A percentile compares a stretch with the other conserved stretches of the same genome.
Conservation (phyloP, 1,284 basidiomycete genomes). For the Puccinia novopanici region DNA sequence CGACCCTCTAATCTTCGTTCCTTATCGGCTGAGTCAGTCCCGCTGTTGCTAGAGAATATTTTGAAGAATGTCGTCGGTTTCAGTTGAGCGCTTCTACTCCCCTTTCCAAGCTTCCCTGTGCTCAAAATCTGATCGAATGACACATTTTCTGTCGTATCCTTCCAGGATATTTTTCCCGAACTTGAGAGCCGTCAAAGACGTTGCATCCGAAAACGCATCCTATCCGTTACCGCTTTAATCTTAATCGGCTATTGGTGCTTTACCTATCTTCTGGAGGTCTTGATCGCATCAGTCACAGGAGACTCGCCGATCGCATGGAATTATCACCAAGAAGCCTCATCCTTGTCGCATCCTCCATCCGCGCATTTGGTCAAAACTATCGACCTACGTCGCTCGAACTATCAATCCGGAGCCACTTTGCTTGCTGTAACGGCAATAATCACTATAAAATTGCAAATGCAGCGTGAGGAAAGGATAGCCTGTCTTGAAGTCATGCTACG, state of each 20-base stretch:
- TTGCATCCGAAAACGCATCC: not conserved
- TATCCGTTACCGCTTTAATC: not conserved
- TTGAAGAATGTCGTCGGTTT: no score
- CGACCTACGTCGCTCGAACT: slow-evolving; percentile 22
- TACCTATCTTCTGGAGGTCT: not conserved
- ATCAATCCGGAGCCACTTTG: not conserved
- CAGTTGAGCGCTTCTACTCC: slow-evolving; percentile 20
- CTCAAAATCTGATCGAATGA: no score
- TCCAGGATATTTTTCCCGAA: slow-evolving; percentile 14
- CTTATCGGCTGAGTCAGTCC: no score
- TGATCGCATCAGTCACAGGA: not conserved
- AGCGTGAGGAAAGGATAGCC: not conserved
- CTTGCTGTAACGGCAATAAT: slow-evolving; percentile 19
- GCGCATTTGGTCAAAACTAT: slow-evolving; percentile 1
- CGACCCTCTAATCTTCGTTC: not conserved
- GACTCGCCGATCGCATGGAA: not conserved
- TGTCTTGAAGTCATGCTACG: not conserved
- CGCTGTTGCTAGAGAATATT: not conserved
- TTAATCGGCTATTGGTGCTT: not conserved
- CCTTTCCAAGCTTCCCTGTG: not conserved
- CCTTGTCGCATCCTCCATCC: not conserved
- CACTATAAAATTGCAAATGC: not conserved
- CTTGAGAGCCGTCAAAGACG: not conserved
- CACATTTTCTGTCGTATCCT: not conserved
- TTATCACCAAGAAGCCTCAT: not conserved